These are phyloP conservation scores for Bimuria novae-zelandiae DNA, from an alignment of 2,329 filamentous ascomycete genomes.

Conservation along the genomic window DNA sequence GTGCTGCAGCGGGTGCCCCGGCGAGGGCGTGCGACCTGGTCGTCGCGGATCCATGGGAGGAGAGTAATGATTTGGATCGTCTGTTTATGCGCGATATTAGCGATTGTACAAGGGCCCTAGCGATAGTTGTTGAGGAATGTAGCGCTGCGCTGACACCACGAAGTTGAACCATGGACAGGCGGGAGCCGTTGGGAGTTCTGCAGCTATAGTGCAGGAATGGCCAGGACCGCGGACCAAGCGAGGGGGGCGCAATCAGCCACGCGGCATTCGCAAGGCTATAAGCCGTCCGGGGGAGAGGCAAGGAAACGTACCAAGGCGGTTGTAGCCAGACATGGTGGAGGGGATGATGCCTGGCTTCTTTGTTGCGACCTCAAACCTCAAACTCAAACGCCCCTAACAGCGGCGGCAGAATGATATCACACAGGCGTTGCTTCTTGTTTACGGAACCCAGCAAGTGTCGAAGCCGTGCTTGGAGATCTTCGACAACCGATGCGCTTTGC, in stretches of 20 bases:
- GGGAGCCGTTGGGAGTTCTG: slow-evolving; percentile 5
- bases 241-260: slow-evolving; percentile 7
- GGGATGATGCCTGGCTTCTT: slow-evolving; percentile 2
- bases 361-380: slow-evolving; percentile 31
- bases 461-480: slow-evolving; percentile 26
- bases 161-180: slow-evolving; percentile 4
- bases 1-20: slow-evolving; percentile 72
- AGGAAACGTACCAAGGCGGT: slow-evolving; percentile 41
- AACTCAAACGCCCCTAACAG: slow-evolving; percentile 14
- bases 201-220: slow-evolving; percentile 11
- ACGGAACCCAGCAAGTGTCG: slow-evolving; percentile 17
- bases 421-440: slow-evolving; percentile 6
- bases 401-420: slow-evolving; percentile 25
- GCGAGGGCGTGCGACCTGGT: slow-evolving; percentile 68
- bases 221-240: slow-evolving; percentile 9
- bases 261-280: slow-evolving; percentile 16
- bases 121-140: slow-evolving; percentile 6
- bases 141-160: slow-evolving; percentile 1
- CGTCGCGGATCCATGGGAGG: slow-evolving; percentile 58
- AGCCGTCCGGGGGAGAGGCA: slow-evolving; percentile 3
- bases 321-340: slow-evolving; percentile 41
- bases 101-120: slow-evolving; percentile 1
- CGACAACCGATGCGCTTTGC: slow-evolving; percentile 20
- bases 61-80: slow-evolving; percentile 32
- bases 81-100: slow-evolving; percentile 25